Percentiles rank a stretch among this genome's conserved stretches.
Conservation (phyloP, 2,329 filamentous ascomycete species). For the Lizonia empirigonia region DNA sequence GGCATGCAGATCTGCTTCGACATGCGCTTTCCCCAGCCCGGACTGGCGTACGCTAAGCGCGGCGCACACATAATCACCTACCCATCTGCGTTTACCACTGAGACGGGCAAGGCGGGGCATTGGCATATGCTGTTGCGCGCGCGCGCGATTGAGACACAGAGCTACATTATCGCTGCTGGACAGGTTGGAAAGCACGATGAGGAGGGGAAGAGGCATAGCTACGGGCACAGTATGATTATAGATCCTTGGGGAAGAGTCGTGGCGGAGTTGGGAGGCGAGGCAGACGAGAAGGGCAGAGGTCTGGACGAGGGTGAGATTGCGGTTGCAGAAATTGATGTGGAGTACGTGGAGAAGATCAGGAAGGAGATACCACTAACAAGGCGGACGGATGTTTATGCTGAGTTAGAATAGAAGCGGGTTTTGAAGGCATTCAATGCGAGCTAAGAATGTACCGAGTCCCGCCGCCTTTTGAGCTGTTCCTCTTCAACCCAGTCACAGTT, state of each 20-base stretch:
- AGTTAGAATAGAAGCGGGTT: slow-evolving; percentile 17
- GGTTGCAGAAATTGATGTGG: slow-evolving; percentile 61
- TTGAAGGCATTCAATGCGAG: not conserved
- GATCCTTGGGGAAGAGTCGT: slow-evolving; percentile 84
- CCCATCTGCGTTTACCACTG: slow-evolving; percentile 87
- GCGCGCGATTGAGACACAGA: slow-evolving; percentile 86
- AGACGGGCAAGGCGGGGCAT: slow-evolving; percentile 77
- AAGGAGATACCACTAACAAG: slow-evolving; percentile 63
- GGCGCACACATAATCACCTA: slow-evolving; percentile 80
- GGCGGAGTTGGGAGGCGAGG: slow-evolving; percentile 64
- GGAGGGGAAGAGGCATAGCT: slow-evolving; percentile 70
- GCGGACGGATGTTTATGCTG: slow-evolving; percentile 55
- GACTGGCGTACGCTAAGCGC: slow-evolving; percentile 67
- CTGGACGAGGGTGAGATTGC: slow-evolving; percentile 49
- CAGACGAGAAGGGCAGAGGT: slow-evolving; percentile 42
- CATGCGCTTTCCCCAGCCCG: slow-evolving; percentile 79
- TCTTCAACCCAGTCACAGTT: slow-evolving; percentile 22
- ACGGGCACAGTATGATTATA: slow-evolving; percentile 84
- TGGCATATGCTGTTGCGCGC: slow-evolving; percentile 82
- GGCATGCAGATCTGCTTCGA: slow-evolving; percentile 91
- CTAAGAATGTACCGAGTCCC: slow-evolving; percentile 15
- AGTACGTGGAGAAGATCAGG: slow-evolving; percentile 58
- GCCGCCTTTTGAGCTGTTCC: slow-evolving; percentile 9
- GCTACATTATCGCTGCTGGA: slow-evolving; percentile 84
- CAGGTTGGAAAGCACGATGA: slow-evolving; percentile 76